Conservation (phyloP, 1,139 yeast species). For the Zygotorulaspora mrakii region DNA sequence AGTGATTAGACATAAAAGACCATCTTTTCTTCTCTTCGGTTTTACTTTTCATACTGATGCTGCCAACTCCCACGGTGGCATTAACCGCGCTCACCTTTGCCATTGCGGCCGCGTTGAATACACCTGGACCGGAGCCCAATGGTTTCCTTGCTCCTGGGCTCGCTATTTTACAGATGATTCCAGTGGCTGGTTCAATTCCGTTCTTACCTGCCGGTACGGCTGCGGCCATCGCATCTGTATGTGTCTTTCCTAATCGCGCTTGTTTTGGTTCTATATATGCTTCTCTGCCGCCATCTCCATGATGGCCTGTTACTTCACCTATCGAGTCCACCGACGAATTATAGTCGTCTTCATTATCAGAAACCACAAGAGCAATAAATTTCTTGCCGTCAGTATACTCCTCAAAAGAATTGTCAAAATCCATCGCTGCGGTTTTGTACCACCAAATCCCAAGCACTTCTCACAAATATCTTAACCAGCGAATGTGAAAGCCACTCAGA, state of each 20-base stretch:
- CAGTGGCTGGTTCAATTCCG: too few species aligned
- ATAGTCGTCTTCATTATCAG: slow-evolving; percentile 34
- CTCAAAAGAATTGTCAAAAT: slow-evolving; percentile 24
- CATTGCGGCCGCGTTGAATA: background rate
- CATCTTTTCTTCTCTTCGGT: slow-evolving; percentile 30
- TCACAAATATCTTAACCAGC: background rate
- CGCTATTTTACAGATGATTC: too few species aligned
- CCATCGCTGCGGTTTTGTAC: slow-evolving; percentile 8
- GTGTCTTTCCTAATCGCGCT: too few species aligned
- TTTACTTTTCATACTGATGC: slow-evolving; percentile 8
- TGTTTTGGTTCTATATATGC: too few species aligned
- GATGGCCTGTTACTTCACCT: slow-evolving; percentile 3
- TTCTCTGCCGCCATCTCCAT: too few species aligned
- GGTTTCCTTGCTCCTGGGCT: background rate
- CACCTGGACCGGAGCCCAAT: background rate
- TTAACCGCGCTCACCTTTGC: slow-evolving; percentile 4
- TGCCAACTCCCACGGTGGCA: slow-evolving; percentile 1
- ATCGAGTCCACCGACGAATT: slow-evolving; percentile 21
- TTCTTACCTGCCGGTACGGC: too few species aligned
- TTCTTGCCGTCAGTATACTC: slow-evolving; percentile 25
- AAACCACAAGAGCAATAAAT: slow-evolving; percentile 35
- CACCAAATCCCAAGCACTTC: background rate
- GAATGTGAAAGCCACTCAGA: background rate
- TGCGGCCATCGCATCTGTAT: too few species aligned
- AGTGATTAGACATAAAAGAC: slow-evolving; percentile 32